These are phyloP conservation scores for Phytophthora parvispora DNA, from an alignment of 352 stramenopile species.

Conservation along the genomic window DNA sequence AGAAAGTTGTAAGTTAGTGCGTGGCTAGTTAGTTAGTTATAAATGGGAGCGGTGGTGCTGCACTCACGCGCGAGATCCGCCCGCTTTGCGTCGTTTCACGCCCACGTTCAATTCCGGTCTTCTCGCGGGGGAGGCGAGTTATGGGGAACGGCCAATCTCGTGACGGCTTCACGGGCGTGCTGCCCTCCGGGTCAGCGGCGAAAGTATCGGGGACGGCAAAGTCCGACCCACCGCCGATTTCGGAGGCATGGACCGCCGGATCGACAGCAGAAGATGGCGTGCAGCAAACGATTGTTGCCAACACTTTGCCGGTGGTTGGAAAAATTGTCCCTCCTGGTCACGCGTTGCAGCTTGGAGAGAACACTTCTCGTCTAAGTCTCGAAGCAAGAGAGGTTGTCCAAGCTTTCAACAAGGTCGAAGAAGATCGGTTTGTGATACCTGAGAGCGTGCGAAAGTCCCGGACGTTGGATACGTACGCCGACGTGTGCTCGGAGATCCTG, in stretches of 20 bases:
- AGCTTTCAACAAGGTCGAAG: slow-evolving; percentile 15
- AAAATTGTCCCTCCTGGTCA: slow-evolving; percentile 31
- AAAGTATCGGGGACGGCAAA: slow-evolving; percentile 15
- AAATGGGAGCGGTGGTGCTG: slow-evolving; percentile 5
- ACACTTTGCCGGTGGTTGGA: slow-evolving; percentile 2
- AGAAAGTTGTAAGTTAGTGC: slow-evolving; percentile 7
- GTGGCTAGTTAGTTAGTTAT: background rate
- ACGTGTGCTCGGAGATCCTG: slow-evolving; percentile 74
- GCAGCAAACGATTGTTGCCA: background rate
- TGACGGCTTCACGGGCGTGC: slow-evolving; percentile 39
- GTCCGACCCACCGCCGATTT: slow-evolving; percentile 14
- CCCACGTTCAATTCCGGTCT: too few species aligned
- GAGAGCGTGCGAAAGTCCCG: slow-evolving; percentile 74
- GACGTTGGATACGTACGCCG: slow-evolving; percentile 42
- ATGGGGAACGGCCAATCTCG: slow-evolving; percentile 47
- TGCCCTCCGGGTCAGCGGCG: slow-evolving; percentile 26
- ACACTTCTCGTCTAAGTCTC: slow-evolving; percentile 5
- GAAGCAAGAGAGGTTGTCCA: slow-evolving; percentile 11
- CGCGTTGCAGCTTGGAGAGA: slow-evolving; percentile 26
- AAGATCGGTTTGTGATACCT: slow-evolving; percentile 45
- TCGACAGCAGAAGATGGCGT: background rate
- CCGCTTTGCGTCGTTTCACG: slow-evolving; percentile 20
- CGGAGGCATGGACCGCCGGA: slow-evolving; percentile 20
- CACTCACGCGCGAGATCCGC: background rate
- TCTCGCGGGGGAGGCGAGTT: background rate